Conservation (phyloP, 768 basidiomycete species). For the Tulasnella sp. region DNA sequence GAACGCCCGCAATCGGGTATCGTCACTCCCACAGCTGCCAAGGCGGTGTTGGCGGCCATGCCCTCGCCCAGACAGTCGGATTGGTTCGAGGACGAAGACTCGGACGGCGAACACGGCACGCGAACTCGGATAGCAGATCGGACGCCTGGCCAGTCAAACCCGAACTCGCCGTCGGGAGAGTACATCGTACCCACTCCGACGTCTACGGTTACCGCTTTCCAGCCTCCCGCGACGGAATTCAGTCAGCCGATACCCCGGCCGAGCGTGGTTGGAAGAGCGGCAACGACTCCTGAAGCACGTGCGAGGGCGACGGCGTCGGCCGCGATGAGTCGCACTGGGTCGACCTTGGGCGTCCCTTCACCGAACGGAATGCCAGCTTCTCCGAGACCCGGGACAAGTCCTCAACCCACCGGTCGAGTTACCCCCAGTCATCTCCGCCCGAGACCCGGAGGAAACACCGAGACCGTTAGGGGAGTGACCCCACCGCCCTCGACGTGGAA, state of each 20-base stretch:
- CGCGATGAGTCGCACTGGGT: not conserved
- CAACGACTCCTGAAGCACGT: not conserved
- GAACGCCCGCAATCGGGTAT: not conserved
- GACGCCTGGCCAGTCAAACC: not conserved
- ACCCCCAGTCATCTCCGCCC: not conserved
- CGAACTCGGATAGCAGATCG: not conserved
- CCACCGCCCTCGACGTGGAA: not conserved
- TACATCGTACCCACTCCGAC: not conserved
- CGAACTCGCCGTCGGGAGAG: not conserved
- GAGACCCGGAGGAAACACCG: not conserved
- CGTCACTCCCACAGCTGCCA: not conserved
- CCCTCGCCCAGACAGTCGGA: not conserved
- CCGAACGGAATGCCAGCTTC: not conserved
- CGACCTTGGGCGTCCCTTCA: not conserved
- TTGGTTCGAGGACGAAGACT: conserved; percentile 2
- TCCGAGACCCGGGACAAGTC: not conserved
- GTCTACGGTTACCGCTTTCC: not conserved
- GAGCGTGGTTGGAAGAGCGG: not conserved
- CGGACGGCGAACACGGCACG: not conserved
- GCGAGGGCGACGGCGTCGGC: not conserved
- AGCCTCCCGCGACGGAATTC: not conserved
- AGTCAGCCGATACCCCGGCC: not conserved
- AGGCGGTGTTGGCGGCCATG: not conserved
- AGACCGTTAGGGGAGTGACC: not conserved
- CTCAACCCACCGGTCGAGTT: not conserved